These are phyloP conservation scores for Phascolomyces articulosus DNA, from an alignment of 371 early-diverging fungal genomes.

Conservation along the genomic window DNA sequence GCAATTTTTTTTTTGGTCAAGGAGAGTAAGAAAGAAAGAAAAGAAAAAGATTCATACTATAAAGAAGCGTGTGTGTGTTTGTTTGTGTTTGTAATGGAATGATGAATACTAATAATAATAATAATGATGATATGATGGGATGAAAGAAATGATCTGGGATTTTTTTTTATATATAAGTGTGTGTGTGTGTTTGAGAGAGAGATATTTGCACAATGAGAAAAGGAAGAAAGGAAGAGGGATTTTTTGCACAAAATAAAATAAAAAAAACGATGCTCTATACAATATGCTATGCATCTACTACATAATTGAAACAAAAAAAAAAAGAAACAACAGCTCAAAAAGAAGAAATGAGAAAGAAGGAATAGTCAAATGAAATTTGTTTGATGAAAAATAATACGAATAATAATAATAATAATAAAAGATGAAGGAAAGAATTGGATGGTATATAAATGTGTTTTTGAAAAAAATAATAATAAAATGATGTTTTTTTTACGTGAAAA, in stretches of 20 bases:
- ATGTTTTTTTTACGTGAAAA: too few species aligned
- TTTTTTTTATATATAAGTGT: background rate
- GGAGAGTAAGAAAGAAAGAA: background rate
- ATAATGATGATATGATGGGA: too few species aligned
- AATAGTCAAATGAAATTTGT: background rate
- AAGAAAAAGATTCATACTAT: background rate
- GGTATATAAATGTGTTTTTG: background rate
- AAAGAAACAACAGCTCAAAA: constrained; percentile 4
- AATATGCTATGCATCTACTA: constrained; percentile 5
- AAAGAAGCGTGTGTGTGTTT: background rate
- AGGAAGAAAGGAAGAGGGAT: too few species aligned
- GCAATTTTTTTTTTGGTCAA: background rate
- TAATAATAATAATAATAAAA: background rate
- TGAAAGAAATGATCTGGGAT: background rate
- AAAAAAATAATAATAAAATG: too few species aligned
- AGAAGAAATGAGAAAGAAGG: background rate
- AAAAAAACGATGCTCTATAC: constrained; percentile 6
- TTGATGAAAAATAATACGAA: background rate
- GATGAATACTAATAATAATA: background rate
- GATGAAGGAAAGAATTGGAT: background rate
- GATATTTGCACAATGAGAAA: too few species aligned
- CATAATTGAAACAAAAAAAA: constrained; percentile 1
- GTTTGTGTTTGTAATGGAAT: background rate
- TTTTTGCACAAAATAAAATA: background rate
- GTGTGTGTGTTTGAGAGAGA: too few species aligned